These are phyloP conservation scores for Lecanoromycetidae sp. DNA, from an alignment of 2,329 filamentous ascomycete genomes.

Conservation along the genomic window DNA sequence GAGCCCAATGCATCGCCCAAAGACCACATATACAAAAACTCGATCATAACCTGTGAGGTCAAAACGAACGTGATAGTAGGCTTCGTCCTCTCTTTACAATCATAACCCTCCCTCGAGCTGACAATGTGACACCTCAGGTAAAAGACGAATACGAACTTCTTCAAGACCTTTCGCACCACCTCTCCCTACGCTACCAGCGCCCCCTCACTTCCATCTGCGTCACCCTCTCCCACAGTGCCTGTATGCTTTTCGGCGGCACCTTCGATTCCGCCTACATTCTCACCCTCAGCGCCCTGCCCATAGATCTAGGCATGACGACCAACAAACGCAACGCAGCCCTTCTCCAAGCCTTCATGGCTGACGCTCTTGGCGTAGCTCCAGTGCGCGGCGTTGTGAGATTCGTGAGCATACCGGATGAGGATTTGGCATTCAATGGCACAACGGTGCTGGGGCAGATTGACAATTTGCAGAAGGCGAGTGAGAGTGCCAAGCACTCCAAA, in stretches of 20 bases:
- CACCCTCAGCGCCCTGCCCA: constrained; percentile 57
- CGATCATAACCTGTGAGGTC: constrained; percentile 51
- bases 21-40: constrained; percentile 42
- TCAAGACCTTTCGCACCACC: constrained; percentile 57
- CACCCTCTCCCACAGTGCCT: constrained; percentile 61
- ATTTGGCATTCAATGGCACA: constrained; percentile 56
- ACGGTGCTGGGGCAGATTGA: constrained; percentile 60
- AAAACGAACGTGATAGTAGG: constrained; percentile 53
- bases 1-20: constrained; percentile 28
- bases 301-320: constrained; percentile 56
- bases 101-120: constrained; percentile 14
- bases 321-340: constrained; percentile 74
- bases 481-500: background rate
- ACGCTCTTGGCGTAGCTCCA: constrained; percentile 53
- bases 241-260: constrained; percentile 61
- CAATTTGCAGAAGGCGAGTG: constrained; percentile 5
- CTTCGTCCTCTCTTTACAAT: constrained; percentile 11
- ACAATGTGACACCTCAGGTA: constrained; percentile 38
- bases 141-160: constrained; percentile 65
- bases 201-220: constrained; percentile 63
- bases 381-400: constrained; percentile 64
- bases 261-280: constrained; percentile 72
- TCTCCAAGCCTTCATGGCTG: constrained; percentile 62
- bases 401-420: constrained; percentile 55
- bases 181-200: constrained; percentile 64